phyloP scores from a whole-genome alignment of 768 basidiomycete species.

The Dacryopinax primogenitus region DNA sequence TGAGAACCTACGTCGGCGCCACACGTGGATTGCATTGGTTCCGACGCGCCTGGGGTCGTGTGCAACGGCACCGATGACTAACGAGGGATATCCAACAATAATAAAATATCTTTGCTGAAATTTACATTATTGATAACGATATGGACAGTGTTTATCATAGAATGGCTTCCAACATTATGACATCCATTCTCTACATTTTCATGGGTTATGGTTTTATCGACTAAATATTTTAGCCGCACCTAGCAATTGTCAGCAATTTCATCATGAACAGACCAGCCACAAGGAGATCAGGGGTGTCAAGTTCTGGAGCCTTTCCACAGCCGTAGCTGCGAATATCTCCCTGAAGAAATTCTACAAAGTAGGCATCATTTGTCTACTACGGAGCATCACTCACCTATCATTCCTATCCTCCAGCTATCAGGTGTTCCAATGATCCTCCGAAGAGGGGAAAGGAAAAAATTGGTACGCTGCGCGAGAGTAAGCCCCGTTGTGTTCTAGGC shows the following conservation, averaged over 20 bases:
- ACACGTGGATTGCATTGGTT: conserved; percentile 1
- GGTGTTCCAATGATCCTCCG: conserved; percentile 34
- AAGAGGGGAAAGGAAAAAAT: conserved; percentile 50
- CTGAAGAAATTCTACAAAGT: conserved; percentile 78
- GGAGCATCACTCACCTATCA: conserved; percentile 13
- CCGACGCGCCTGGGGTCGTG: not conserved
- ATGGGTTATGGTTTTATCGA: too few relatives aligned
- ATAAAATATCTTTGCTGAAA: not conserved
- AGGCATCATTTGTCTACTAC: conserved; percentile 38
- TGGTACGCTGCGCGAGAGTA: conserved; percentile 57
- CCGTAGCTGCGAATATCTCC: conserved; percentile 51
- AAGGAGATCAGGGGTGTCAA: conserved; percentile 43
- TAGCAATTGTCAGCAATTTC: not conserved
- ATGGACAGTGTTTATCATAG: too few relatives aligned
- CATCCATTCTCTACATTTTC: too few relatives aligned
- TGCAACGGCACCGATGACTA: not conserved
- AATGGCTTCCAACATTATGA: too few relatives aligned
- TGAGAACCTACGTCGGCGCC: not conserved
- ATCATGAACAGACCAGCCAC: not conserved
- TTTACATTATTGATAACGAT: too few relatives aligned
- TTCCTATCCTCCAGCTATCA: conserved; percentile 13
- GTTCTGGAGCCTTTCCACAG: conserved; percentile 59
- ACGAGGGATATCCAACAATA: not conserved
- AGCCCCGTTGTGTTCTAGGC: conserved; percentile 83
- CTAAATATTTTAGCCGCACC: too few relatives aligned